These are phyloP conservation scores for Neoboletus subvelutipes DNA, from an alignment of 768 basidiomycete genomes.

Conservation along the genomic window DNA sequence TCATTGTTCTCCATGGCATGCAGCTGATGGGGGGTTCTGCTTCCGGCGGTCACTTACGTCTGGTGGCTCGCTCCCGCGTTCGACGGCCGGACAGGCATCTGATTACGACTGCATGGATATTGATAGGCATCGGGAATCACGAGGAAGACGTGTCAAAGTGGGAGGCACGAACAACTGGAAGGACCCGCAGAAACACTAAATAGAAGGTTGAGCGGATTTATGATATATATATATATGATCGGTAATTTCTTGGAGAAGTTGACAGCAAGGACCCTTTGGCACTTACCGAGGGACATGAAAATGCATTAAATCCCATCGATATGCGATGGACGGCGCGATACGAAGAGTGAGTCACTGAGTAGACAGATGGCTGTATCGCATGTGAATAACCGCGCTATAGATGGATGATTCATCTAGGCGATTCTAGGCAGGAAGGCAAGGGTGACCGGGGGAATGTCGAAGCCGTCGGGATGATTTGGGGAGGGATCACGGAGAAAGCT, in stretches of 20 bases:
- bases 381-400: slow-evolving; percentile 8
- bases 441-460: slow-evolving; percentile 28
- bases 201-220: slow-evolving; percentile 28
- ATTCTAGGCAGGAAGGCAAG: slow-evolving; percentile 6
- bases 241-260: slow-evolving; percentile 12
- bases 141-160: slow-evolving; percentile 14
- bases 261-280: slow-evolving; percentile 10
- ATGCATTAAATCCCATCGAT: slow-evolving; percentile 30
- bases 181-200: slow-evolving; percentile 24
- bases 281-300: slow-evolving; percentile 16
- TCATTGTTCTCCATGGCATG: slow-evolving; percentile 22
- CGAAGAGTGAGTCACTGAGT: slow-evolving; percentile 7
- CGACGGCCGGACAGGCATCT: slow-evolving; percentile 16
- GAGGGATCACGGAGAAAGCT: slow-evolving; percentile 11
- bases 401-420: background rate
- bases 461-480: slow-evolving; percentile 10
- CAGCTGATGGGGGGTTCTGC: slow-evolving; percentile 24
- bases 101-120: slow-evolving; percentile 15
- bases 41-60: slow-evolving; percentile 33
- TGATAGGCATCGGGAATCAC: slow-evolving; percentile 25
- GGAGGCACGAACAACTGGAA: slow-evolving; percentile 20
- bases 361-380: background rate
- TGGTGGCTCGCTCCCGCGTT: slow-evolving; percentile 33
- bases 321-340: slow-evolving; percentile 18
- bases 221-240: slow-evolving; percentile 30